Evolutionary conservation across 140 eudicot species (phyloP).

Genomic region (Artemisia princeps): DNA sequence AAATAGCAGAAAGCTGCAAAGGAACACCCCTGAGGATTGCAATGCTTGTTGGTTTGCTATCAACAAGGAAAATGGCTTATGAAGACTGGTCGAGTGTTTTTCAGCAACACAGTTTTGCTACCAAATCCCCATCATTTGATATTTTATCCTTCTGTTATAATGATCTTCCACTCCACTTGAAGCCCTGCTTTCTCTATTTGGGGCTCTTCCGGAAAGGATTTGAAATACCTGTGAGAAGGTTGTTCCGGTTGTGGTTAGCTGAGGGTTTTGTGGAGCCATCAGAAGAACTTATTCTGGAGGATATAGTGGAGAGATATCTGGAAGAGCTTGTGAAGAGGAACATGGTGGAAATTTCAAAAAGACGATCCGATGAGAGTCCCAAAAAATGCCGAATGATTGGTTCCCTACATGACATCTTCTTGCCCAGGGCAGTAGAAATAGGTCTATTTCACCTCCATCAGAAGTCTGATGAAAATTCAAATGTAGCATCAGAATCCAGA

Average conservation of each 20-base stretch:
- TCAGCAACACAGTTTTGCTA: slow-evolving; percentile 15
- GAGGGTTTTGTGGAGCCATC: slow-evolving; percentile 35
- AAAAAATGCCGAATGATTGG: slow-evolving; percentile 31
- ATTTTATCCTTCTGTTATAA: slow-evolving; percentile 33
- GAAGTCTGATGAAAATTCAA: slow-evolving; percentile 12
- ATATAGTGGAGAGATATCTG: slow-evolving; percentile 22
- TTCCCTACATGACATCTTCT: slow-evolving; percentile 24
- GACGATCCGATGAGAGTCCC: slow-evolving; percentile 28
- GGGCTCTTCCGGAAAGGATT: slow-evolving; percentile 37
- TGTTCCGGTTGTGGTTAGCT: slow-evolving; percentile 49
- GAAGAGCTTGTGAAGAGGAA: slow-evolving; percentile 35
- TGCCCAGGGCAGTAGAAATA: slow-evolving; percentile 29
- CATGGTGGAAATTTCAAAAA: slow-evolving; percentile 38
- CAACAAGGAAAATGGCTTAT: slow-evolving; percentile 21
- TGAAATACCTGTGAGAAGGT: slow-evolving; percentile 51
- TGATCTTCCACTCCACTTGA: slow-evolving; percentile 31
- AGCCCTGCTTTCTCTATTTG: slow-evolving; percentile 46
- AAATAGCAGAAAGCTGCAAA: slow-evolving; percentile 36
- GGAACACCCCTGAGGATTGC: slow-evolving; percentile 29
- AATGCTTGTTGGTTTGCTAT: slow-evolving; percentile 32
- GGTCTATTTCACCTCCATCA: slow-evolving; percentile 32
- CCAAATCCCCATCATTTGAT: slow-evolving; percentile 23
- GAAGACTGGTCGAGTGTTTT: slow-evolving; percentile 31
- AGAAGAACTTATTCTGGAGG: slow-evolving; percentile 21
- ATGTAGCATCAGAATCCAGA: slow-evolving; percentile 20